phyloP scores from a whole-genome alignment of 768 basidiomycete species.

The Lactarius tabidus region DNA sequence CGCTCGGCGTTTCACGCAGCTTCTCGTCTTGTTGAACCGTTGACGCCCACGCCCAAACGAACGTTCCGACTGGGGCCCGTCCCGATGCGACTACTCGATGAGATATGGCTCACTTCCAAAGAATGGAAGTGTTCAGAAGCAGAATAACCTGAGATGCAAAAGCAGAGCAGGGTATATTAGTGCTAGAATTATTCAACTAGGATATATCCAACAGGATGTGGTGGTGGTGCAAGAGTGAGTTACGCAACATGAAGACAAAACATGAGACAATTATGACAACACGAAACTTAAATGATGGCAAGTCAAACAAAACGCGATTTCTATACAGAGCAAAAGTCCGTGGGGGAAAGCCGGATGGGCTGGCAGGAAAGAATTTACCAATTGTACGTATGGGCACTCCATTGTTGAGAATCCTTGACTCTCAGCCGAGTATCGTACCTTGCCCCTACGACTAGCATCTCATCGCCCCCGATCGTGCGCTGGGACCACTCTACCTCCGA shows the following conservation, averaged over 20 bases:
- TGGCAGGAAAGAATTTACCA: slow-evolving; percentile 14
- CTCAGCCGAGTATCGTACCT: slow-evolving; percentile 22
- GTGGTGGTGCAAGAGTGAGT: slow-evolving; percentile 21
- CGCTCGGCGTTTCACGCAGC: background rate
- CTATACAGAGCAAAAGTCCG: slow-evolving; percentile 23
- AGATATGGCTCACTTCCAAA: slow-evolving; percentile 17
- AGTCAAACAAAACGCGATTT: slow-evolving; percentile 15
- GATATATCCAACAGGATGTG: slow-evolving; percentile 23
- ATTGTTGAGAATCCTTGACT: slow-evolving; percentile 13
- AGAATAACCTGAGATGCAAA: slow-evolving; percentile 9
- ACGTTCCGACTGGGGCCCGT: slow-evolving; percentile 2
- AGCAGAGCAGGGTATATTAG: slow-evolving; percentile 26
- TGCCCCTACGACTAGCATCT: slow-evolving; percentile 16
- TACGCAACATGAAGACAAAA: slow-evolving; percentile 10
- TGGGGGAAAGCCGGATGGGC: slow-evolving; percentile 13
- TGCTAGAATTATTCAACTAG: slow-evolving; percentile 26
- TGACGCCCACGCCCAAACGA: slow-evolving; percentile 7
- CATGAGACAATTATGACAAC: slow-evolving; percentile 16
- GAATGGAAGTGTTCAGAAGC: slow-evolving; percentile 15
- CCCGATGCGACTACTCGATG: slow-evolving; percentile 3
- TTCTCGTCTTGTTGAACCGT: slow-evolving; percentile 5
- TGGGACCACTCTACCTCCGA: slow-evolving; percentile 23
- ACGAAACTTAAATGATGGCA: slow-evolving; percentile 16
- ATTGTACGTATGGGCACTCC: slow-evolving; percentile 21
- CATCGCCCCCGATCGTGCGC: slow-evolving; percentile 22